phyloP scores from a whole-genome alignment of 306 rosid species.

The Calophaca sinica region DNA sequence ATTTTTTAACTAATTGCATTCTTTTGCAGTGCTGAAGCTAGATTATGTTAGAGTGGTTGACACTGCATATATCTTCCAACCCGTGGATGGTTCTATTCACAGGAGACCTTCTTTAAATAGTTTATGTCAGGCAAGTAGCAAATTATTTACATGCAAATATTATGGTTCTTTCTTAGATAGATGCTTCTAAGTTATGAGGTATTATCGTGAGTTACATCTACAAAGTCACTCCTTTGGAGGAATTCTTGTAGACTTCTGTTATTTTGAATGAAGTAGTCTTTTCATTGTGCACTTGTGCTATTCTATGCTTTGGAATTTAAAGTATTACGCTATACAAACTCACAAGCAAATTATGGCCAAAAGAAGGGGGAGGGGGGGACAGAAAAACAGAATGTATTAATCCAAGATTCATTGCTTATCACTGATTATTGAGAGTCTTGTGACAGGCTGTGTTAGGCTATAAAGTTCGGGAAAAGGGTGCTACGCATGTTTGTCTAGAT shows the following conservation, averaged over 20 bases:
- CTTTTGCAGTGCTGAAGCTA: slow-evolving; percentile 71
- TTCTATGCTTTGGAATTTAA: slow-evolving; percentile 16
- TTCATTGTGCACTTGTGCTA: neutral
- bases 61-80: slow-evolving; percentile 76
- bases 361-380: neutral
- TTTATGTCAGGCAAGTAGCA: slow-evolving; percentile 82
- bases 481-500: slow-evolving; percentile 84
- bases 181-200: slow-evolving; percentile 21
- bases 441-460: slow-evolving; percentile 73
- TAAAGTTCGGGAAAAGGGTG: slow-evolving; percentile 69
- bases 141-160: slow-evolving; percentile 19
- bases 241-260: slow-evolving; percentile 2
- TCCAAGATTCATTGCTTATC: slow-evolving; percentile 21
- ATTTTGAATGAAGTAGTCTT: slow-evolving; percentile 20
- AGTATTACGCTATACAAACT: slow-evolving; percentile 14
- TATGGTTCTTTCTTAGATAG: neutral
- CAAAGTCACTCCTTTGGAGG: too few relatives aligned
- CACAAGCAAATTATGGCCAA: slow-evolving; percentile 10
- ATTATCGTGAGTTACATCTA: slow-evolving; percentile 15
- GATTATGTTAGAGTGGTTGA: slow-evolving; percentile 81
- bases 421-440: neutral
- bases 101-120: slow-evolving; percentile 75
- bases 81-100: slow-evolving; percentile 53
- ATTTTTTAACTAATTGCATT: slow-evolving; percentile 35
- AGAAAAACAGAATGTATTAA: neutral